These are phyloP conservation scores for Russula virescens DNA, from an alignment of 768 basidiomycete genomes.

Conservation along the genomic window DNA sequence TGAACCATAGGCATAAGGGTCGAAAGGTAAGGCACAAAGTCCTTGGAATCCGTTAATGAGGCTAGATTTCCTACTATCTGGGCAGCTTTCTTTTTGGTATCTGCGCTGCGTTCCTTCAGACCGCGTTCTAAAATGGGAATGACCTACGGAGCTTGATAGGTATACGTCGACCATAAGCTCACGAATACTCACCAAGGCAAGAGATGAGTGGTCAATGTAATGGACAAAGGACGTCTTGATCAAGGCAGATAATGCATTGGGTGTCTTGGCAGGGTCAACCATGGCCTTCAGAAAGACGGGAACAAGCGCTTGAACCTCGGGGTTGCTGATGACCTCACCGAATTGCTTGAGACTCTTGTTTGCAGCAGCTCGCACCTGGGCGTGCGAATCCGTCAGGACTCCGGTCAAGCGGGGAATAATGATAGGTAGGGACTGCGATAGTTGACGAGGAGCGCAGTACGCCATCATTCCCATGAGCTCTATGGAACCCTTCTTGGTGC, in stretches of 20 bases:
- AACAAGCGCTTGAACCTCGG: constrained; percentile 89
- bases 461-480: constrained; percentile 98
- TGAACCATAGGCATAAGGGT: constrained; percentile 88
- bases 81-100: constrained; percentile 91
- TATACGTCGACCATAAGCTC: neutral
- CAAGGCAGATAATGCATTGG: constrained; percentile 75
- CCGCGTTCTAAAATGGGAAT: constrained; percentile 95
- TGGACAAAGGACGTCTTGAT: constrained; percentile 96
- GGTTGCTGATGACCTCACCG: constrained; percentile 97
- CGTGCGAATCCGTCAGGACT: constrained; percentile 94
- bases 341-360: constrained; percentile 97
- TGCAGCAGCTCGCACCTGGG: constrained; percentile 88
- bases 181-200: constrained; percentile 68
- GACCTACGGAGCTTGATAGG: constrained; percentile 44
- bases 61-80: constrained; percentile 98
- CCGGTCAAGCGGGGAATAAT: constrained; percentile 95
- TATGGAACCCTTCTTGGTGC: constrained; percentile 95
- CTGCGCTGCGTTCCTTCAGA: constrained; percentile 84
- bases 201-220: constrained; percentile 94
- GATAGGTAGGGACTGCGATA: constrained; percentile 90
- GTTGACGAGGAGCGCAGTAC: constrained; percentile 92
- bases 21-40: constrained; percentile 92
- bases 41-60: constrained; percentile 80
- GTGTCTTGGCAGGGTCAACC: constrained; percentile 90
- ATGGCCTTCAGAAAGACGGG: constrained; percentile 89